phyloP scores from a whole-genome alignment of 352 stramenopile species.

The Pythium vanterpoolii region DNA sequence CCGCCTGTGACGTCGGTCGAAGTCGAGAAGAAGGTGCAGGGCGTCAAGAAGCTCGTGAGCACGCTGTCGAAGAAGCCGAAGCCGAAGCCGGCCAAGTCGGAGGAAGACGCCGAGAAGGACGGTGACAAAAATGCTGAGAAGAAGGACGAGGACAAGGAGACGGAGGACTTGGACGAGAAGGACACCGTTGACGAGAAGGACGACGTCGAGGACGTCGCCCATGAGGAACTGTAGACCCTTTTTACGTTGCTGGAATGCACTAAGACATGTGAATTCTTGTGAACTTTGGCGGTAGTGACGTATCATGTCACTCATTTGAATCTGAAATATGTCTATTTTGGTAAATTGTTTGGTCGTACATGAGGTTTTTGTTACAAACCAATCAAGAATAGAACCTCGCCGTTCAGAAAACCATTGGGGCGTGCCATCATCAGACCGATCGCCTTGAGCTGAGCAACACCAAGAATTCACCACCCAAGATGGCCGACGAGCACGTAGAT shows the following conservation, averaged over 20 bases:
- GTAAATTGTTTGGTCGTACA: constrained; percentile 4
- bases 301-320: neutral
- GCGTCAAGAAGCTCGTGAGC: constrained; percentile 79
- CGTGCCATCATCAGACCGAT: neutral
- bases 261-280: neutral
- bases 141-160: constrained; percentile 31
- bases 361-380: constrained; percentile 3
- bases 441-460: too few species aligned
- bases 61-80: constrained; percentile 81
- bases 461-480: constrained; percentile 23
- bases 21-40: constrained; percentile 81
- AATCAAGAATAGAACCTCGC: neutral
- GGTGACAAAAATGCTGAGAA: constrained; percentile 9
- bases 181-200: constrained; percentile 21
- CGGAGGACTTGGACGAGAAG: constrained; percentile 25
- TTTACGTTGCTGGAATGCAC: constrained; percentile 2
- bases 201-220: constrained; percentile 29
- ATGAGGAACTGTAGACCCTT: constrained; percentile 57
- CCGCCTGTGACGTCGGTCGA: constrained; percentile 87
- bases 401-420: constrained; percentile 12
- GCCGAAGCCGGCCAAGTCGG: constrained; percentile 40
- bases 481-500: constrained; percentile 30
- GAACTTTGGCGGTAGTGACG: neutral
- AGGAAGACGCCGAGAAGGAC: constrained; percentile 39
- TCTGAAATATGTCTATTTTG: neutral